Evolutionary conservation across 306 rosid genomes (phyloP).

Genomic region (Alnus glutinosa): DNA sequence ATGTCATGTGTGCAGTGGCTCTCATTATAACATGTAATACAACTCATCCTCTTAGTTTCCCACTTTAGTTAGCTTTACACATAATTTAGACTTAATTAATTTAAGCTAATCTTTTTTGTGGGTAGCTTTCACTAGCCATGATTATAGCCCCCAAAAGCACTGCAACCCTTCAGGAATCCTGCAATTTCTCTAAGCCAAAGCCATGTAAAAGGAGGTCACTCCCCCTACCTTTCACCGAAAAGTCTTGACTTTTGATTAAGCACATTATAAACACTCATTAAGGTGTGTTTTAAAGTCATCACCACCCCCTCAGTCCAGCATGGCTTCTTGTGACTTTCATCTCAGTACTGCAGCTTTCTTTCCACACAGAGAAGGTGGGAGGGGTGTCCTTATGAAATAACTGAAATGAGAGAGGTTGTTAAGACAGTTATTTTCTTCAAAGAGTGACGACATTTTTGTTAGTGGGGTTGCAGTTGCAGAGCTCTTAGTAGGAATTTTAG

Average conservation of each 20-base stretch:
- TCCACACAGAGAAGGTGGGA: slow-evolving; percentile 25
- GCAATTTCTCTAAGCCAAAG: slow-evolving; percentile 49
- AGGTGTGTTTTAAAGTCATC: slow-evolving; percentile 49
- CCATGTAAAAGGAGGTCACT: slow-evolving; percentile 26
- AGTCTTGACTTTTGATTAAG: slow-evolving; percentile 70
- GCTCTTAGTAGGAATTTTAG: slow-evolving; percentile 20
- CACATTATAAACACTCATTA: slow-evolving; percentile 57
- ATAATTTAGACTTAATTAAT: slow-evolving; percentile 36
- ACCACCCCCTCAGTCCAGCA: slow-evolving; percentile 46
- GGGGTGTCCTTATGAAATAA: no score
- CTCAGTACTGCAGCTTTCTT: slow-evolving; percentile 35
- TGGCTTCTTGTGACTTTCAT: slow-evolving; percentile 61
- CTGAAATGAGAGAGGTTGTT: slow-evolving; percentile 10
- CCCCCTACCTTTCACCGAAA: slow-evolving; percentile 83
- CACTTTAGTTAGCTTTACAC: slow-evolving; percentile 60
- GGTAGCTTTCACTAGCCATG: slow-evolving; percentile 60
- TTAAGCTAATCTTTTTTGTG: slow-evolving; percentile 43
- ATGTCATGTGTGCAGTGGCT: slow-evolving; percentile 26
- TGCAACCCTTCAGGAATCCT: slow-evolving; percentile 58
- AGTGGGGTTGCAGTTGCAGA: slow-evolving; percentile 12
- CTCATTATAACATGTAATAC: slow-evolving; percentile 50
- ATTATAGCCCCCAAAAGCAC: slow-evolving; percentile 80
- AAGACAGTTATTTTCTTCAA: slow-evolving; percentile 15
- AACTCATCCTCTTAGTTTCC: slow-evolving; percentile 41
- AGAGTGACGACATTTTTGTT: slow-evolving; percentile 29